Evolutionary conservation across 177 flowering plant species (phyloP), one percentile per base, ranked within the genome.

Genomic region (Vitis hybrid): DNA sequence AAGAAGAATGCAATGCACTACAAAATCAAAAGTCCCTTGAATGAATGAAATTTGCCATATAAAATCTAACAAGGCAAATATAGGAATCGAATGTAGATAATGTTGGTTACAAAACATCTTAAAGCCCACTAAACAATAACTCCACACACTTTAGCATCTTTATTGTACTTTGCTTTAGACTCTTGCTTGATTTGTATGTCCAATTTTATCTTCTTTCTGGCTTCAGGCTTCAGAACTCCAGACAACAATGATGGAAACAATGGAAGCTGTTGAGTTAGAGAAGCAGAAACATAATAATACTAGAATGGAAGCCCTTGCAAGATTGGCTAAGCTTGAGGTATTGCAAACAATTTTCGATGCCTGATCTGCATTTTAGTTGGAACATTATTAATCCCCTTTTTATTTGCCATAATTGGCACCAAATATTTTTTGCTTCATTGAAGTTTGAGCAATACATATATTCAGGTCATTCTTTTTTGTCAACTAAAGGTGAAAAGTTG

Each of bases 261-360:
- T 95, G 94, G 92, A 95, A 66, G 99, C 99, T 74, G 94, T 77
- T 79, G 99, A 95, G n/a, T 55, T 87, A 64, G 99, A 95, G 82
- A 95, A 95, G 84, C 94, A 85, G 84, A 93, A 91, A 71, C 99
- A 90, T 75, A 91, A 88, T 66, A 88, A 76, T 72, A 95, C 98
- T 66, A 87, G 99, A 80, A 93, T 88, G 97, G 98, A 93, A 85
- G 94, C 85, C 72, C 85, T 94, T 49, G 67, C 84, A 48, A 81
- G 86, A 59, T 75, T 93, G 71, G 90, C 97, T 54, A 88, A 83
- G 78, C 85, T 95, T 57, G 98, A 95, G 96, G 99, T 95, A 70
- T 52, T 56, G 21, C 23, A 63, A 58, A 40, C 45, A 64, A 54
- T 61, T 78, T 15, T 15, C 18, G 13, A 48, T 9, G 32, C 59